Percentiles rank a stretch among this genome's conserved stretches.
phyloP scores from a whole-genome alignment of 129 eudicot species.

The Artemisia tridentata region DNA sequence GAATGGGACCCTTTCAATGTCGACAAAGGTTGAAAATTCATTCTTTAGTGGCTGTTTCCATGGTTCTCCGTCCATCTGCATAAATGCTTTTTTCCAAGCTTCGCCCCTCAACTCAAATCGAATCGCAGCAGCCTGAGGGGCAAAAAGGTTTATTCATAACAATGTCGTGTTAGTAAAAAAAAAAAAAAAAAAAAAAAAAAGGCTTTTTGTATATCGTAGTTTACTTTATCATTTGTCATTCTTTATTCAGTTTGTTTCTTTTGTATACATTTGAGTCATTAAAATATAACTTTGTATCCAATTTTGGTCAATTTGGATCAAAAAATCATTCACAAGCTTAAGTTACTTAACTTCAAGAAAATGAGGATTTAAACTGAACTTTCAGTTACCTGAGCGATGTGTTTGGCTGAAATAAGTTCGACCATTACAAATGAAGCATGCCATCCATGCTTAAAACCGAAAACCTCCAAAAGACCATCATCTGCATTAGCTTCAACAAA shows the following conservation, averaged over 20 bases:
- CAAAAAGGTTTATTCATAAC: not conserved
- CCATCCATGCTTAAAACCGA: conserved; percentile 98
- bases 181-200: not conserved
- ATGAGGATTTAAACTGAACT: too few relatives aligned
- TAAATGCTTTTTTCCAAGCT: conserved; percentile 72
- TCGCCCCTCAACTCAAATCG: conserved; percentile 94
- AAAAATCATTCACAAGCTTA: too few relatives aligned
- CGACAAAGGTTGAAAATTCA: conserved; percentile 83
- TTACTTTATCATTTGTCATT: too few relatives aligned
- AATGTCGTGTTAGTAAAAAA: not conserved
- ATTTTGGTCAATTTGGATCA: too few relatives aligned
- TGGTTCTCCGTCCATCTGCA: conserved; percentile 99
- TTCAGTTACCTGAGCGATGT: conserved; percentile 85
- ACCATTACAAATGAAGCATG: conserved; percentile 98
- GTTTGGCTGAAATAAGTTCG: conserved; percentile 94
- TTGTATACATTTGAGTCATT: too few relatives aligned
- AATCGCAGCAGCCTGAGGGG: conserved; percentile 66
- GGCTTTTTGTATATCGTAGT: too few relatives aligned
- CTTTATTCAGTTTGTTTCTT: too few relatives aligned
- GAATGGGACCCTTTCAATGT: conserved; percentile 70
- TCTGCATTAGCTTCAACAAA: conserved; percentile 90
- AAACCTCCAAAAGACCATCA: conserved; percentile 87
- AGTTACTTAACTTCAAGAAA: too few relatives aligned
- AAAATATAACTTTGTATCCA: too few relatives aligned
- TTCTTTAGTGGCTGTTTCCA: conserved; percentile 88